These are phyloP conservation scores for Bipolaris oryzae DNA, from an alignment of 2,329 filamentous ascomycete genomes.

Conservation along the genomic window DNA sequence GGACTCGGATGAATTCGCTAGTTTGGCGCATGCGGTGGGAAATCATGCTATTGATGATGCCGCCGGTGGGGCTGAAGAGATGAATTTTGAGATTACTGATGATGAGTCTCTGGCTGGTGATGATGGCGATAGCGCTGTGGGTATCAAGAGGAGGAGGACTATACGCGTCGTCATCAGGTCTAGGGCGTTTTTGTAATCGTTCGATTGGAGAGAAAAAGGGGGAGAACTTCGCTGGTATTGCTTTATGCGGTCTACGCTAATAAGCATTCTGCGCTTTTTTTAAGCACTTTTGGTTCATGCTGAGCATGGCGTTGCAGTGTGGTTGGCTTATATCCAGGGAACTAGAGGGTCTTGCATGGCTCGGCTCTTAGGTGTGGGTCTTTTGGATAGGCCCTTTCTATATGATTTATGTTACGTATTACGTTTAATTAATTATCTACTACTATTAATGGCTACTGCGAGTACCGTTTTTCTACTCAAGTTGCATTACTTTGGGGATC, in stretches of 20 bases:
- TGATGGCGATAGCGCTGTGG: conserved; percentile 20
- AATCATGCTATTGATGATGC: background rate
- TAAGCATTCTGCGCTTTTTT: background rate
- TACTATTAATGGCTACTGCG: background rate
- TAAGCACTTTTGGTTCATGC: background rate
- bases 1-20: conserved; percentile 14
- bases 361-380: background rate
- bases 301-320: conserved; percentile 3
- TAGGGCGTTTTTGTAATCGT: conserved; percentile 42
- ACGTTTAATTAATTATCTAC: background rate
- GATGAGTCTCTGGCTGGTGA: conserved; percentile 23
- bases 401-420: conserved; percentile 1
- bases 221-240: background rate
- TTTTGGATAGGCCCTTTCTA: background rate
- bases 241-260: background rate
- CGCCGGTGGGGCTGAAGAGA: conserved; percentile 18
- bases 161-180: conserved; percentile 43
- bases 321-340: conserved; percentile 3
- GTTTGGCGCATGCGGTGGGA: conserved; percentile 6
- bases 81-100: conserved; percentile 32
- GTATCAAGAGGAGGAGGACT: conserved; percentile 37
- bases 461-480: background rate
- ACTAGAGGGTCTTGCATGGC: background rate
- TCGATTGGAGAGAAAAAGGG: background rate
- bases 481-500: no score